phyloP scores from a whole-genome alignment of 2,329 filamentous ascomycete species.

The Capronia americana region DNA sequence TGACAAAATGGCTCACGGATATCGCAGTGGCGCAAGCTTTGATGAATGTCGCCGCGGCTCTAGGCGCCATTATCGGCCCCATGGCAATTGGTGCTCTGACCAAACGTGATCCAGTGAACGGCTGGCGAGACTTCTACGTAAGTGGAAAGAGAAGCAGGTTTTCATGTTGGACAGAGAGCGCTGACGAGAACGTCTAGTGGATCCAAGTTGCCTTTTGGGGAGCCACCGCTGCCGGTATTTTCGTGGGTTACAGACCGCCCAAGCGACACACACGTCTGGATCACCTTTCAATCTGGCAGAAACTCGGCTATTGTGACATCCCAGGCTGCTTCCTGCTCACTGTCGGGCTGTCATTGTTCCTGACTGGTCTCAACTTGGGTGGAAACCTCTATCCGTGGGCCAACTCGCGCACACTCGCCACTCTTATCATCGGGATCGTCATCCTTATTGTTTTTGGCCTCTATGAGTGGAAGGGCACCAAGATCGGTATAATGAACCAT shows the following conservation, averaged over 20 bases:
- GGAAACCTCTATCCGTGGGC: slow-evolving; percentile 35
- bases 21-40: slow-evolving; percentile 32
- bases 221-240: slow-evolving; percentile 32
- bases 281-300: slow-evolving; percentile 35
- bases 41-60: slow-evolving; percentile 32
- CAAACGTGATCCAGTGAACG: slow-evolving; percentile 19
- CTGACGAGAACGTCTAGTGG: slow-evolving; percentile 26
- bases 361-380: slow-evolving; percentile 35
- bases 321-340: slow-evolving; percentile 31
- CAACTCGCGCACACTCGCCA: slow-evolving; percentile 28
- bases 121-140: slow-evolving; percentile 38
- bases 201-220: slow-evolving; percentile 36
- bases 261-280: slow-evolving; percentile 35
- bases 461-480: slow-evolving; percentile 37
- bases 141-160: slow-evolving; percentile 5
- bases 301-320: slow-evolving; percentile 34
- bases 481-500: slow-evolving; percentile 34
- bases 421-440: slow-evolving; percentile 30
- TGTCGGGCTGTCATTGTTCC: slow-evolving; percentile 30
- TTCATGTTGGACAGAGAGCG: neutral
- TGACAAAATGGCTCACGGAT: neutral
- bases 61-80: slow-evolving; percentile 32
- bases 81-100: slow-evolving; percentile 34
- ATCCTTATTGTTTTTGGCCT: slow-evolving; percentile 33
- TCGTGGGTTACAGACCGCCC: slow-evolving; percentile 35